Conservation (phyloP, 108 stramenopile species). For the Cyclotella cryptica region DNA sequence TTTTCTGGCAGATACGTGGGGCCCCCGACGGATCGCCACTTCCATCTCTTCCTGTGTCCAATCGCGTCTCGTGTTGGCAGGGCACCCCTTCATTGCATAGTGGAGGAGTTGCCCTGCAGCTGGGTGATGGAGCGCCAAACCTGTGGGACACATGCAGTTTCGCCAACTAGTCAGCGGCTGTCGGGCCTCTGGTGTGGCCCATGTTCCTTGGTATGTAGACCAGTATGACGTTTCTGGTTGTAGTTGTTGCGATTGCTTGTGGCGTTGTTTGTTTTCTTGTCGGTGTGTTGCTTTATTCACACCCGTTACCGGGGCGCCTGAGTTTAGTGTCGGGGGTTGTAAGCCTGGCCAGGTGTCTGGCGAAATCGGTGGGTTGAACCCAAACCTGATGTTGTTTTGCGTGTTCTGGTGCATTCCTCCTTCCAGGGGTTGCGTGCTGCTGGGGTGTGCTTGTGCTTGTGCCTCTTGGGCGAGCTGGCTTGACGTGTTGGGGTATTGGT, state of each 20-base stretch:
- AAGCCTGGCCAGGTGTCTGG: too few species aligned
- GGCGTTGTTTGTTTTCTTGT: background rate
- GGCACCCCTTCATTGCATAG: too few species aligned
- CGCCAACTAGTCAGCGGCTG: background rate
- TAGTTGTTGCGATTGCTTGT: background rate
- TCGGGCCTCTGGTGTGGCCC: background rate
- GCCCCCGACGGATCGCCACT: conserved; percentile 14
- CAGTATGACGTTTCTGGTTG: conserved; percentile 6
- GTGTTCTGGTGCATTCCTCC: too few species aligned
- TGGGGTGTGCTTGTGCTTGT: too few species aligned
- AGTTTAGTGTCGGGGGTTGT: background rate
- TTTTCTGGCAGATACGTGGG: conserved; percentile 19
- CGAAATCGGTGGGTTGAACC: too few species aligned
- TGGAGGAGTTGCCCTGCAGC: too few species aligned
- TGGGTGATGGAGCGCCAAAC: too few species aligned
- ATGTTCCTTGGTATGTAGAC: background rate
- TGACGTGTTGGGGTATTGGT: too few species aligned
- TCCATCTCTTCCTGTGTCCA: conserved; percentile 25
- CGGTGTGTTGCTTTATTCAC: background rate
- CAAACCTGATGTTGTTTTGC: too few species aligned
- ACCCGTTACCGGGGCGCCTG: background rate
- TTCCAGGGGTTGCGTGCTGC: too few species aligned
- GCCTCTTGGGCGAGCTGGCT: too few species aligned
- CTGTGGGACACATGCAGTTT: too few species aligned
- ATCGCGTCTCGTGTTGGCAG: background rate